phyloP scores from a whole-genome alignment of 139 green algal genomes.

The Nannochloris sp. region DNA sequence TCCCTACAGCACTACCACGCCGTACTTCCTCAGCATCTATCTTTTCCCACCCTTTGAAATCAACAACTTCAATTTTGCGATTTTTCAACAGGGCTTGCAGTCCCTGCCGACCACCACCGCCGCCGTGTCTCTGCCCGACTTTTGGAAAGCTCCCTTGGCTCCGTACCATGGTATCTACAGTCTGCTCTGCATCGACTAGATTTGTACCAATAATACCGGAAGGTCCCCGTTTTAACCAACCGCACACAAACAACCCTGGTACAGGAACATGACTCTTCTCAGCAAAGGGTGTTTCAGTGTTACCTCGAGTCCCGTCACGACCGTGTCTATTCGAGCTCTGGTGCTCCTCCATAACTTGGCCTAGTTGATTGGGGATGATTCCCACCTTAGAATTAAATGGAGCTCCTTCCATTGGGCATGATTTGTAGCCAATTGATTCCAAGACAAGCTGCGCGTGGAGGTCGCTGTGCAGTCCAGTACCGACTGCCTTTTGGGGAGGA shows the following conservation, averaged over 20 bases:
- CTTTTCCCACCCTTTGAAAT: conserved; percentile 49
- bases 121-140: neutral
- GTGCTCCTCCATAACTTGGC: conserved; percentile 24
- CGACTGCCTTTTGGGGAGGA: conserved; percentile 34
- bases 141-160: neutral
- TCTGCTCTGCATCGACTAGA: conserved; percentile 74
- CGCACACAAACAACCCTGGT: conserved; percentile 71
- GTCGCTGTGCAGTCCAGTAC: conserved; percentile 36
- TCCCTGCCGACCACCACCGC: neutral
- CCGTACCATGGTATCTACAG: conserved; percentile 45
- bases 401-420: conserved; percentile 53
- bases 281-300: too few relatives aligned
- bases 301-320: neutral
- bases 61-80: conserved; percentile 25
- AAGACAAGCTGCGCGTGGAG: conserved; percentile 47
- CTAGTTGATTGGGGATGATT: conserved; percentile 58
- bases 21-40: conserved; percentile 57
- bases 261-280: neutral
- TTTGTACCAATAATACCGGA: conserved; percentile 92
- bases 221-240: conserved; percentile 83
- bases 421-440: conserved; percentile 74
- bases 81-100: conserved; percentile 38
- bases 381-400: conserved; percentile 58
- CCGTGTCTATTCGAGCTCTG: neutral
- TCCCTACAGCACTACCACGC: conserved; percentile 36